These are phyloP conservation scores for Neurospora discreta DNA, from an alignment of 495 filamentous ascomycete species.

Conservation along the genomic window DNA sequence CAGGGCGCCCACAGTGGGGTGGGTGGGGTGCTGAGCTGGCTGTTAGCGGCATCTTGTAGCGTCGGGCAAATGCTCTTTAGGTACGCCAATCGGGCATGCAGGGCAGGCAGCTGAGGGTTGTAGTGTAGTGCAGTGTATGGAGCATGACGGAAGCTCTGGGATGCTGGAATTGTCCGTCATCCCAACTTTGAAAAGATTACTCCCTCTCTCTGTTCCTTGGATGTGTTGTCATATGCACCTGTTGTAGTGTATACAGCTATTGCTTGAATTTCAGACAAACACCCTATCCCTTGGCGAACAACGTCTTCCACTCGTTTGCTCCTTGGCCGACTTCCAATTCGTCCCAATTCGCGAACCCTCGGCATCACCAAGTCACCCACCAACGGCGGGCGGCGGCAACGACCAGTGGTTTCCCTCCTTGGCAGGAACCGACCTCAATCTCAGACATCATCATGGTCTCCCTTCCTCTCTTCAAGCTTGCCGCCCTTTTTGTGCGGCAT, in stretches of 20 bases:
- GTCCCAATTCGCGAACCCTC: background rate
- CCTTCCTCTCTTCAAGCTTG: conserved; percentile 37
- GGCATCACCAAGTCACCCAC: background rate
- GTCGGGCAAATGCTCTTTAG: too few species aligned
- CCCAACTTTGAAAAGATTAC: background rate
- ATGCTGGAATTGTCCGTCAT: background rate
- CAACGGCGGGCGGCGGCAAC: background rate
- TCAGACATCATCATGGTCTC: conserved; percentile 35
- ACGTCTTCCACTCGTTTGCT: background rate
- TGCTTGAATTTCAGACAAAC: background rate
- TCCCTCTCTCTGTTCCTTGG: too few species aligned
- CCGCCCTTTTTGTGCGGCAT: conserved; percentile 38
- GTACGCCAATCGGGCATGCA: too few species aligned
- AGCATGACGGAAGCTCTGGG: background rate
- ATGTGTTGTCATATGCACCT: background rate
- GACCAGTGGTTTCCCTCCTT: background rate
- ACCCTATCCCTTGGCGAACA: background rate
- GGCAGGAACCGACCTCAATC: background rate
- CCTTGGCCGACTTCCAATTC: background rate
- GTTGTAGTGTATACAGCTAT: background rate
- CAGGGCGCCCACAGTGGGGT: background rate
- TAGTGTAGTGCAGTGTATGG: too few species aligned
- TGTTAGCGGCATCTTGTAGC: background rate
- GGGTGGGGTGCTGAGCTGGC: background rate
- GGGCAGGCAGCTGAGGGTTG: too few species aligned